A percentile compares a stretch with the other conserved stretches of the same genome.
phyloP scores from a whole-genome alignment of 176 grass and related monocot genomes.

The Triticum turgidum region DNA sequence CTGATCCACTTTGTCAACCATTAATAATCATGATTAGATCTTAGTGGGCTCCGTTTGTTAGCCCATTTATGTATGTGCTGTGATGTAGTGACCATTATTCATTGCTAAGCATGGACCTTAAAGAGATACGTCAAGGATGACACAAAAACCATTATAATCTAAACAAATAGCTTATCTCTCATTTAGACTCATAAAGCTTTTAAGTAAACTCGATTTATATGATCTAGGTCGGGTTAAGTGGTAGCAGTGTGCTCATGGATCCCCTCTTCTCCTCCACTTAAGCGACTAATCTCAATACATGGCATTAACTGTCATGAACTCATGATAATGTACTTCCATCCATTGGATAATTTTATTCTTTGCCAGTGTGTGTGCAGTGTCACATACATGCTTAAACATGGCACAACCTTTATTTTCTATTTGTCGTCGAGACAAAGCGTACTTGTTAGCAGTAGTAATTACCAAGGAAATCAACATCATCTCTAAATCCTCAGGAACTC shows the following conservation, averaged over 20 bases:
- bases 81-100: neutral
- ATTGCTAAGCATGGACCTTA: neutral
- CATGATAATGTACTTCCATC: constrained; percentile 7
- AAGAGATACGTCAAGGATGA: neutral
- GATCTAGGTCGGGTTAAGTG: neutral
- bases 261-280: constrained; percentile 42
- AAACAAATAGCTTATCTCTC: neutral
- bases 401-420: neutral
- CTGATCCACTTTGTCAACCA: neutral
- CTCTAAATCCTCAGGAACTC: neutral
- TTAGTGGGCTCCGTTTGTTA: neutral
- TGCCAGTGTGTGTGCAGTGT: neutral
- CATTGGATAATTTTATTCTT: constrained; percentile 31
- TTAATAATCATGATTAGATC: neutral
- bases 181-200: neutral
- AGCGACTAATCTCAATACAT: neutral
- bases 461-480: neutral
- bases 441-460: neutral
- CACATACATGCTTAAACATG: constrained; percentile 2
- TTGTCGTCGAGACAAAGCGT: neutral
- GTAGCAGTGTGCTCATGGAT: constrained; percentile 16
- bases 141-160: neutral
- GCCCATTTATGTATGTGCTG: neutral
- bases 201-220: neutral
- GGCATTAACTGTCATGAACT: constrained; percentile 10